Evolutionary conservation across 2,329 filamentous ascomycete species (phyloP), one percentile per base, ranked within the genome.

Genomic region (Chalaropsis thielavioides): DNA sequence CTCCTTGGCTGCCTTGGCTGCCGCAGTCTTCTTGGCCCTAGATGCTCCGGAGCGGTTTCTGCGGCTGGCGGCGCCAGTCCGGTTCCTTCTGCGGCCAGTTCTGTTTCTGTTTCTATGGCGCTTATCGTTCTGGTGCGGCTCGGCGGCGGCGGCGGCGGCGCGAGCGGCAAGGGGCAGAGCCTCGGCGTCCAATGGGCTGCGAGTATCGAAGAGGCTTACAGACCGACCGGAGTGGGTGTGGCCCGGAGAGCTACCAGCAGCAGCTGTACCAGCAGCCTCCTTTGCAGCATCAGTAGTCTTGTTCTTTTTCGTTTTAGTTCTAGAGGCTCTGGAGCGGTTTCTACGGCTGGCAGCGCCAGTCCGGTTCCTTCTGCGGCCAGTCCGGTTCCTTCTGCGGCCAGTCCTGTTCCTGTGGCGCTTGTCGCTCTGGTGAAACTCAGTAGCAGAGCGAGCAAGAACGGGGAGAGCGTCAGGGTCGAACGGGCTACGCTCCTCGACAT

Each of bases 321-420:
- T 41, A 8, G 59, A 15, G 3, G 59, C 43, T 19, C 24, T 31
- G 2, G 64, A 46, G 2, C 22, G 22, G 40, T 60, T 61, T 11
- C 51, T 58, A n/a, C 49, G 46, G 35, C 44, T 24, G 19, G 64
- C 60, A 15, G 60, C 40, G 17, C 44, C 46, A 3, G 64, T 60
- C 22, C 43, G 54, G 54, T 60, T 61, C 54, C 38, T 65, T 13
- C 17, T 40, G 31, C 24, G 35, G 41, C 35, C 8, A 5, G 54
- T 61, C 35, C 27, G 1, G 22, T 46, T 49, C 11, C 17, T 59
- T 51, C 41, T 17, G 35, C n/a, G 17, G 19, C 17, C 15, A 49
- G 10, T 24, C 41, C 43, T 40, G 40, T 64, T 64, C 17, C 61
- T 61, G 58, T 35, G 54, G 17, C 63, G 63, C n/a, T 13, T 24